Evolutionary conservation across 345 rosid genomes (phyloP).

Genomic region (Heritiera fomes): DNA sequence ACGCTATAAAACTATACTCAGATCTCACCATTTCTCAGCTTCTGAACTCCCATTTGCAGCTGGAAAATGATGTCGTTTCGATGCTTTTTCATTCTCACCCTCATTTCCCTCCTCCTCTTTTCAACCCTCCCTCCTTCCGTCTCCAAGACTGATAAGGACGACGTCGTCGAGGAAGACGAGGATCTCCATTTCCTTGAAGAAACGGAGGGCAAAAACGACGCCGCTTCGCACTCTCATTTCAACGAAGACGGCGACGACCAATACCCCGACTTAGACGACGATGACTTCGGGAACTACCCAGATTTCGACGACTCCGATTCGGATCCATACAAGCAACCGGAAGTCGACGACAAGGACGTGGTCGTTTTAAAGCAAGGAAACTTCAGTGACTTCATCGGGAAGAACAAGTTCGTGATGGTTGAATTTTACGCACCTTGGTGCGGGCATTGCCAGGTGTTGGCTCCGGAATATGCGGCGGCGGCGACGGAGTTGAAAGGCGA

Average conservation of each 20-base stretch:
- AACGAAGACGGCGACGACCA: slow-evolving; percentile 38
- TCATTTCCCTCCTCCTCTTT: slow-evolving; percentile 45
- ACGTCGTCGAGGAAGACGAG: background rate
- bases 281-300: slow-evolving; percentile 40
- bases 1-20: slow-evolving; percentile 21
- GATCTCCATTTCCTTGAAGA: slow-evolving; percentile 90
- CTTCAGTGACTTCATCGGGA: slow-evolving; percentile 65
- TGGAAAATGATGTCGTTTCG: slow-evolving; percentile 44
- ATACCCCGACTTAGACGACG: slow-evolving; percentile 27
- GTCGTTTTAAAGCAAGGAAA: slow-evolving; percentile 77
- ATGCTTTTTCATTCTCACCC: slow-evolving; percentile 41
- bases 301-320: slow-evolving; percentile 64
- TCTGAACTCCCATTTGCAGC: background rate
- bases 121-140: slow-evolving; percentile 48
- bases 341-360: slow-evolving; percentile 86
- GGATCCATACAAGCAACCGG: slow-evolving; percentile 57
- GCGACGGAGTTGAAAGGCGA: slow-evolving; percentile 76
- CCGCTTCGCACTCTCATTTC: slow-evolving; percentile 17
- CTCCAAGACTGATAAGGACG: slow-evolving; percentile 32
- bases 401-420: slow-evolving; percentile 79
- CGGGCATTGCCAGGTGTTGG: slow-evolving; percentile 92
- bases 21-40: slow-evolving; percentile 8
- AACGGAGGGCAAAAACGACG: slow-evolving; percentile 17
- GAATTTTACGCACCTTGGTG: slow-evolving; percentile 99
- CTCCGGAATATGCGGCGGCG: slow-evolving; percentile 98